Evolutionary conservation across 1,284 basidiomycete species (phyloP).

Genomic region (Takashimella tepidaria): DNA sequence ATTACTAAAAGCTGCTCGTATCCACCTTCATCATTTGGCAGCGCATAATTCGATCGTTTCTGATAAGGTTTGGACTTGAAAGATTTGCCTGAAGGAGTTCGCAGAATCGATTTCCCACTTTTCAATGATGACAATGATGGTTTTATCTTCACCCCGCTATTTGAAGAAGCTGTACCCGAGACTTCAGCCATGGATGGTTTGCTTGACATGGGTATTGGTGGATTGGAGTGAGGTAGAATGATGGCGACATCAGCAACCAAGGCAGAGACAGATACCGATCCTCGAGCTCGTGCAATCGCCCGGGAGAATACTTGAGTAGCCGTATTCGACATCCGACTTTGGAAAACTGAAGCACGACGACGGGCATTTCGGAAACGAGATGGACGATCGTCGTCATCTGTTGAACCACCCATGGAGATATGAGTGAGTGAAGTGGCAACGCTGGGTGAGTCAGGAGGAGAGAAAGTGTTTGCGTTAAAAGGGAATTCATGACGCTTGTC

Average conservation of each 20-base stretch:
- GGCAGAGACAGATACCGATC: slow-evolving; percentile 26
- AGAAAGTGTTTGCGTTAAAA: slow-evolving; percentile 3
- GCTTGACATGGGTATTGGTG: not conserved
- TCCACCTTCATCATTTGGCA: slow-evolving; percentile 5
- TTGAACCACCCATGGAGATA: slow-evolving; percentile 1
- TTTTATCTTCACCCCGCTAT: not conserved
- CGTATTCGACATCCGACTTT: slow-evolving; percentile 23
- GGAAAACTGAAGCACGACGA: slow-evolving; percentile 21
- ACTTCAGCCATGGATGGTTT: not conserved
- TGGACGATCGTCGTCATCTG: not conserved
- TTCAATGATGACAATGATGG: not conserved
- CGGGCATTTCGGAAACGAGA: slow-evolving; percentile 17
- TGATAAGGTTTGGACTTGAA: not conserved
- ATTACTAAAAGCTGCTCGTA: slow-evolving; percentile 23
- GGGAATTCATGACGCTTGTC: not conserved
- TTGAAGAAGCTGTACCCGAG: not conserved
- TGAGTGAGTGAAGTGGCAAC: slow-evolving; percentile 9
- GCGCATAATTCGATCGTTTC: not conserved
- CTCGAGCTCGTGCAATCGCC: slow-evolving; percentile 34
- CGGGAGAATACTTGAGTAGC: slow-evolving; percentile 30
- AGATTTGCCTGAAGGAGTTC: not conserved
- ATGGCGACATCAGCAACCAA: slow-evolving; percentile 22
- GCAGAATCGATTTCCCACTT: not conserved
- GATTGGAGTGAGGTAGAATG: slow-evolving; percentile 21
- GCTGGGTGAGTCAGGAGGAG: slow-evolving; percentile 14